phyloP scores from a whole-genome alignment of 371 early-diverging fungal genomes.

The Actinomortierella wolfii region DNA sequence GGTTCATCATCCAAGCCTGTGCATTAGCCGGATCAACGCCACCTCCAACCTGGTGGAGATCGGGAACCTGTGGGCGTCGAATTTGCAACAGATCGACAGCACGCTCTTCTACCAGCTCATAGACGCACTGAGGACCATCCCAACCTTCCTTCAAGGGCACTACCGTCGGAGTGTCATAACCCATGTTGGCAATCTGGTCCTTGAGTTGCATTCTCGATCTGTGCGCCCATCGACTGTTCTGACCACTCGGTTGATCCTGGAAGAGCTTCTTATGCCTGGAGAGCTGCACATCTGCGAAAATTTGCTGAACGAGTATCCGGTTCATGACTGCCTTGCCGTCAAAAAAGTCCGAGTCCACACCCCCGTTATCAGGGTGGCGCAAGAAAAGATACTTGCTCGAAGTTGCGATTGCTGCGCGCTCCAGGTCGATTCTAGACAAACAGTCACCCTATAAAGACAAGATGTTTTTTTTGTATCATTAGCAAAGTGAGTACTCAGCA shows the following conservation, averaged over 20 bases:
- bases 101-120: constrained; percentile 42
- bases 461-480: background rate
- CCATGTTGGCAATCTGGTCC: constrained; percentile 2
- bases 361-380: constrained; percentile 41
- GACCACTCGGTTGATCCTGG: too few relatives aligned
- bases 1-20: constrained; percentile 4
- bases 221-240: too few relatives aligned
- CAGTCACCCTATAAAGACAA: constrained; percentile 53
- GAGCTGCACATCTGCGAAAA: constrained; percentile 34
- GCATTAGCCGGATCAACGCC: background rate
- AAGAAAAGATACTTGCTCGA: constrained; percentile 45
- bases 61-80: constrained; percentile 21
- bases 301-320: constrained; percentile 41
- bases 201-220: constrained; percentile 3
- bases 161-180: background rate
- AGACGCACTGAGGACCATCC: constrained; percentile 44
- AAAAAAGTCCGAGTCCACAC: constrained; percentile 41
- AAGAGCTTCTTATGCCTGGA: background rate
- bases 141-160: background rate
- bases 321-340: constrained; percentile 43
- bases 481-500: background rate
- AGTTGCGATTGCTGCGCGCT: constrained; percentile 49
- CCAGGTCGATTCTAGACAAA: constrained; percentile 58
- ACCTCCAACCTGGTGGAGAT: background rate
- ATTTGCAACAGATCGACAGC: constrained; percentile 37